Evolutionary conservation across 2,329 filamentous ascomycete species (phyloP).

Genomic region (Colletotrichum sp.): DNA sequence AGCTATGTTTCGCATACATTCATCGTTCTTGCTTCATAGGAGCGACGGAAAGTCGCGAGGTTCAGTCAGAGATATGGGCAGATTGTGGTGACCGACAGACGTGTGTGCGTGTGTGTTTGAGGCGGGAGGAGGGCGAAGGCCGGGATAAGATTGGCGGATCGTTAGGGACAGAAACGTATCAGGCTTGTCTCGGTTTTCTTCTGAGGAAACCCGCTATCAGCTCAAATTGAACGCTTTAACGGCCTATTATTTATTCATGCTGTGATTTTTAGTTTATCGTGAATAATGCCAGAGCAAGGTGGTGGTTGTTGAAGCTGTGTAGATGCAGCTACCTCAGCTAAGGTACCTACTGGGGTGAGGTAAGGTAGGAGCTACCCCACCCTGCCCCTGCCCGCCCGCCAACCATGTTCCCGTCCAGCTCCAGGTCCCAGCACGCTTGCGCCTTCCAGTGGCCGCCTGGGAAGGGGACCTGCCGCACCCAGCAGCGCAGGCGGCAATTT

Average conservation of each 20-base stretch:
- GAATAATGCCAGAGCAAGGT: background rate
- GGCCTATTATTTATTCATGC: background rate
- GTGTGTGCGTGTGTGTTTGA: background rate
- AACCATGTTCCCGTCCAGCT: background rate
- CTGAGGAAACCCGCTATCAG: background rate
- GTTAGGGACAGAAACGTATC: background rate
- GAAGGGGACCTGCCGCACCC: background rate
- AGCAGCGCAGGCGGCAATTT: constrained; percentile 7
- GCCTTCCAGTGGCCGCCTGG: background rate
- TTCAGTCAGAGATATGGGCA: background rate
- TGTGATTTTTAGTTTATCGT: background rate
- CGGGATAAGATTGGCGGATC: background rate
- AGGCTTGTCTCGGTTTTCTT: background rate
- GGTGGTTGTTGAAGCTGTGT: background rate
- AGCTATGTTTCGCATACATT: background rate
- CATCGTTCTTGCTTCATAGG: background rate
- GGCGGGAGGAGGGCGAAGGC: background rate
- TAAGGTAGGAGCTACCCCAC: background rate
- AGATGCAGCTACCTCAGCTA: background rate
- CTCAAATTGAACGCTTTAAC: background rate
- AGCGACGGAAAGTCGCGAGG: background rate
- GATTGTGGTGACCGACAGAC: background rate
- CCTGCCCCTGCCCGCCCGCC: background rate
- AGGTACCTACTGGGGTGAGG: background rate
- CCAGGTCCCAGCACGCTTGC: background rate